A percentile compares a stretch with the other conserved stretches of the same genome.
These are phyloP conservation scores for Bacterosira constricta DNA, from an alignment of 108 stramenopile genomes.

Conservation along the genomic window DNA sequence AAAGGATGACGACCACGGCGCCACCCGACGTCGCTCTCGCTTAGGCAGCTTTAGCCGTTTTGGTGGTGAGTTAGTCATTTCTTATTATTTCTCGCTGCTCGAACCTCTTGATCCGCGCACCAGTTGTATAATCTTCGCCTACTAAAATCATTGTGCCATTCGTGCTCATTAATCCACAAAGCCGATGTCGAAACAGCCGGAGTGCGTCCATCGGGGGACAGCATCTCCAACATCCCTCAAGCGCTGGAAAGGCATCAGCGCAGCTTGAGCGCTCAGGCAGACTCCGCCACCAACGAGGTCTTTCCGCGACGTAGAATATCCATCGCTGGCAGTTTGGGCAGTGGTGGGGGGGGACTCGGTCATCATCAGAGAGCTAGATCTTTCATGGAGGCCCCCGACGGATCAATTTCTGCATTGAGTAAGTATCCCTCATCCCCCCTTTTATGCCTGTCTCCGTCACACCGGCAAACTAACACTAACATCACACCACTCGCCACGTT, in stretches of 20 bases:
- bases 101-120: background rate
- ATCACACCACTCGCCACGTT: no score
- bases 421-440: no score
- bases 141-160: background rate
- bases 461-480: no score
- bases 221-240: conserved; percentile 32
- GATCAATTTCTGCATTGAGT: conserved; percentile 22
- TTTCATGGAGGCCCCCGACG: conserved; percentile 32
- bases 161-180: background rate
- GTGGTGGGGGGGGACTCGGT: background rate
- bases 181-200: conserved; percentile 14
- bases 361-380: conserved; percentile 23
- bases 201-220: conserved; percentile 13
- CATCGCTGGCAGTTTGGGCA: no score
- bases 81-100: background rate
- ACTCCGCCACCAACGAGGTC: background rate
- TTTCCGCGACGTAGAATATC: background rate
- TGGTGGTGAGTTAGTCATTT: conserved; percentile 3
- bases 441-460: no score
- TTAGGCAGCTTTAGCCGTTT: background rate
- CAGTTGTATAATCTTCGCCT: background rate
- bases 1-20: conserved; percentile 1
- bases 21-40: background rate
- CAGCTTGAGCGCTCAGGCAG: conserved; percentile 21
- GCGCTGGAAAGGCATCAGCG: conserved; percentile 31